Evolutionary conservation across 805 yeast genomes (phyloP), one percentile per base, ranked within the genome.

Genomic region (Pichia occidentalis): DNA sequence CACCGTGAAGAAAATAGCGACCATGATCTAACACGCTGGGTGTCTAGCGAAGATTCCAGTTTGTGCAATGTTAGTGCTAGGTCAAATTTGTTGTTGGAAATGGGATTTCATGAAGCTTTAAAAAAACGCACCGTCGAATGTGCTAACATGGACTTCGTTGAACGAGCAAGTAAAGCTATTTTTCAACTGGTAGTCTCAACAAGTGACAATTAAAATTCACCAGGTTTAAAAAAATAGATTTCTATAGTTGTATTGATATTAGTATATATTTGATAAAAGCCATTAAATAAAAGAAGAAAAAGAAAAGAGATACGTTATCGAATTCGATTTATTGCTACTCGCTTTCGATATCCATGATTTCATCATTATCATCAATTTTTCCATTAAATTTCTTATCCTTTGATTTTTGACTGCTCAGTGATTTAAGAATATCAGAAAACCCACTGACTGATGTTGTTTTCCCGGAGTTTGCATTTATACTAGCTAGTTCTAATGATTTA

Each of bases 271-370:
- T n/a, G n/a, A n/a, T n/a, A n/a, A n/a, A n/a, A n/a, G n/a, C n/a
- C n/a, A n/a, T n/a, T n/a, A n/a, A n/a, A n/a, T n/a, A n/a, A n/a
- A n/a, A n/a, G n/a, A n/a, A n/a, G n/a, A n/a, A n/a, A n/a, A n/a
- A n/a, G n/a, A n/a, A n/a, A n/a, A n/a, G n/a, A n/a, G n/a, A n/a
- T n/a, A n/a, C n/a, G n/a, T n/a, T n/a, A n/a, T n/a, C n/a, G n/a
- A n/a, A 42, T 23, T 37, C 50, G 2, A 39, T 32, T 22, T n/a
- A 8, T 17, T 9, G 7, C 24, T 31, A 73, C 37, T 75, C 80
- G 52, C 77, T 71, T 41, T 73, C 80, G 17, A 75, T 64, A 49
- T 76, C 81, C 83, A 76, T 75, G 34, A 71, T 68, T 41, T 68
- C 76, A 31, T 65, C 77, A 35, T 70, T 78, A 42, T 48, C 54